Base-by-base conservation (phyloP, 1,139 yeast species). In the Suhomyces kunorum region DNA sequence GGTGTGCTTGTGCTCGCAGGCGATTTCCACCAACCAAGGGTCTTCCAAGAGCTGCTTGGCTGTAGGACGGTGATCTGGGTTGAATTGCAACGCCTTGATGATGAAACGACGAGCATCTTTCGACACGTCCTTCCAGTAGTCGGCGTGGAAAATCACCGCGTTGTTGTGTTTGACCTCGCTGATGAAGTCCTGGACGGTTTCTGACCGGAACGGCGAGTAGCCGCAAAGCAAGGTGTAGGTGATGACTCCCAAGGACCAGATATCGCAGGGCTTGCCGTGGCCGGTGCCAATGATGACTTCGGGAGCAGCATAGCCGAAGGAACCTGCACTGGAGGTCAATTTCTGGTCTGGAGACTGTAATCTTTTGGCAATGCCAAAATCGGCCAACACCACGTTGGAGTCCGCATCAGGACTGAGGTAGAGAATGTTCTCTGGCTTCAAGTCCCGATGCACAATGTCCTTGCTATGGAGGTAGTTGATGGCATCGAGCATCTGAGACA, bases 221-320 rank as follows among this genome's bases (percentile, higher is more conserved):
- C 98, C 98, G 55, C 95, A 88, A 38, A 92, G 73, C 39, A 90
- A 68, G 0, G 97, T 89, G 62, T 89, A 92, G 1, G 96, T 80
- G 38, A 92, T 87, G 8, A 89, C 96, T 17, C 97, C 97, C 32
- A 89, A 62, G 1, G 95, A 84, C 97, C 97, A 89, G 32, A 89
- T 76, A 59, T 51, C 97, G 61, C 95, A 89, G 2, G 96, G 90
- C 56, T 85, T 87, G 31, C 95, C 94, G 63, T 89, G 96, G 6
- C 96, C 96, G 28, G 71, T 64, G 5, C 87, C 83, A 35, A 76
- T 63, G 26, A 89, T 70, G 4, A 89, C 92, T 59, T 89, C 97
- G 0, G 97, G 97, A 0, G 97, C 96, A 5, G 95, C 96, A 58
- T 89, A 89, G 2, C 96, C 96, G 63, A 88, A 81, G 1, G 95